phyloP scores from a whole-genome alignment of 371 early-diverging fungal species.

The Polyrhizophydium stewartii region DNA sequence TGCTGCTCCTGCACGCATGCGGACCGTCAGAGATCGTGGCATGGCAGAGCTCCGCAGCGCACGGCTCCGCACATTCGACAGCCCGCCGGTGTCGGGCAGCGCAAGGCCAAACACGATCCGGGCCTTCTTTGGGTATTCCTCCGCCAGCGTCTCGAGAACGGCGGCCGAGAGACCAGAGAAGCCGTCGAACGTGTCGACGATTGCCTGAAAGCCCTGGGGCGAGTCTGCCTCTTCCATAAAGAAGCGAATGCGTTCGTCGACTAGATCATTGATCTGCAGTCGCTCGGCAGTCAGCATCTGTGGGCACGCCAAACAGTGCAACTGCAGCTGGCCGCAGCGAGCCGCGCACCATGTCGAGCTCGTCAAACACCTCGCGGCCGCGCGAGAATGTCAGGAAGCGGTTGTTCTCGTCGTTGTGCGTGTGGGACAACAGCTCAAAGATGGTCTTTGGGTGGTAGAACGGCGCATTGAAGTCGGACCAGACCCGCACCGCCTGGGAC shows the following conservation, averaged over 20 bases:
- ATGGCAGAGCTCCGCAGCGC: neutral
- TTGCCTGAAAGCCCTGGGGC: constrained; percentile 70
- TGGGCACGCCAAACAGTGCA: constrained; percentile 24
- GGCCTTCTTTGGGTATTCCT: constrained; percentile 73
- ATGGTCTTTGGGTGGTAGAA: constrained; percentile 73
- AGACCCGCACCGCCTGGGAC: constrained; percentile 49
- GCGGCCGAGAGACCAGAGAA: constrained; percentile 71
- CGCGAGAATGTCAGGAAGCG: constrained; percentile 70
- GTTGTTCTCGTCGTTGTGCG: constrained; percentile 58
- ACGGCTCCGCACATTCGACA: neutral
- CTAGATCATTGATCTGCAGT: constrained; percentile 36
- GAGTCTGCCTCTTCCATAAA: constrained; percentile 84
- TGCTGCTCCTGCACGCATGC: constrained; percentile 10
- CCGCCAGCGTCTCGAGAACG: constrained; percentile 60
- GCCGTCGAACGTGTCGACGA: constrained; percentile 68
- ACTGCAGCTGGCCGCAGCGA: neutral
- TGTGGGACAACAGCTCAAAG: constrained; percentile 54
- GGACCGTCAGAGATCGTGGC: constrained; percentile 7
- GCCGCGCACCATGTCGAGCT: constrained; percentile 48
- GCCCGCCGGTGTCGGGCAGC: neutral
- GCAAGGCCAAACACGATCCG: constrained; percentile 59
- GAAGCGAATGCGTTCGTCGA: constrained; percentile 72
- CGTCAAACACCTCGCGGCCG: constrained; percentile 63
- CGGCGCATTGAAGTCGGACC: constrained; percentile 79
- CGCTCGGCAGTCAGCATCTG: constrained; percentile 20